Evolutionary conservation across 2,329 filamentous ascomycete genomes (phyloP), one percentile per base, ranked within the genome.

Genomic region (Coniochaeta sp.): DNA sequence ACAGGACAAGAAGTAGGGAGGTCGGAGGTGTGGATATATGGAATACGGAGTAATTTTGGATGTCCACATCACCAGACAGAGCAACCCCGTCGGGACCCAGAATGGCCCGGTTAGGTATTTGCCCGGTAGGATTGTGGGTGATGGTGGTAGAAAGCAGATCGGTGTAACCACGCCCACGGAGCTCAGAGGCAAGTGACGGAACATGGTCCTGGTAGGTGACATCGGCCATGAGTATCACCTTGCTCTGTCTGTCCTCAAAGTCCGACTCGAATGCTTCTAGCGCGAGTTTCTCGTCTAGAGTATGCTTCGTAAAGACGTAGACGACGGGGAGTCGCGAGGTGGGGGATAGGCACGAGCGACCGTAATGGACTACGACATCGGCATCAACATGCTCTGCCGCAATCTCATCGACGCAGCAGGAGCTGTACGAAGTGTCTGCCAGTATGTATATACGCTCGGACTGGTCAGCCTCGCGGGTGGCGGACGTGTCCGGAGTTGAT

Each of bases 351-450:
- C 95, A 99, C 0, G 93, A 89, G 58, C 95, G 83, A 3, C 95
- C 95, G 68, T 98, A 99, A 72, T 99, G 95, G 16, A 99, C 88
- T 1, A 98, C 90, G 0, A 92, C 90, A 63, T 98, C 89, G 7
- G 95, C 93, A 68, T 91, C 83, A 17, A 91, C 89, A 72, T 99
- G 95, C 72, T 99, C 93, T 2, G 95, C 95, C 0, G 95, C 95
- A 44, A 98, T 88, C 76, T 99, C 95, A 69, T 99, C 95, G 19
- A 98, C 93, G 69, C 95, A 99, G 75, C 95, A 99, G 0, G 93
- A 89, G 62, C 95, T 96, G 74, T 98, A 99, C 1, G 93, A 97
- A 2, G 95, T 98, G 73, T 99, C 95, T 34, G 89, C 95, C 19
- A 99, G 79, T 62, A 99, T 93, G 67, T 90, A 96, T 58, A 98